Percentiles rank a stretch among this genome's conserved stretches.
phyloP scores from a whole-genome alignment of 2,329 filamentous ascomycete species.

The Magnaporthiopsis poae region DNA sequence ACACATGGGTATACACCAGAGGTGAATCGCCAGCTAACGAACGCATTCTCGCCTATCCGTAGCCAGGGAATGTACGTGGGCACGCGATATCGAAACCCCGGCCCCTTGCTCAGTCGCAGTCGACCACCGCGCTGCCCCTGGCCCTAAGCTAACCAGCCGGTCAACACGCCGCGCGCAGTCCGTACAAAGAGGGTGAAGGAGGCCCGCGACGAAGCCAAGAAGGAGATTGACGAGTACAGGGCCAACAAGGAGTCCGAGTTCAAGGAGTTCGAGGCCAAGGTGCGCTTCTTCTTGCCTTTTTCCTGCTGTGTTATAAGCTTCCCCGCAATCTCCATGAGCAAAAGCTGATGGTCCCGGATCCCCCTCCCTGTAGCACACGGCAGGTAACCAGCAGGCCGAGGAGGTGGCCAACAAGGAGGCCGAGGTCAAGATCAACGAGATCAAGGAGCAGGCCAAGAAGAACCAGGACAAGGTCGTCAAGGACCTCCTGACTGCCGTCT shows the following conservation, averaged over 20 bases:
- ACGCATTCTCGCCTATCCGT: constrained; percentile 9
- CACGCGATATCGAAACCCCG: constrained; percentile 1
- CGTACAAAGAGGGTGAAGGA: constrained; percentile 96
- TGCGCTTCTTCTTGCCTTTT: constrained; percentile 22
- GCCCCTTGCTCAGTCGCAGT: background rate
- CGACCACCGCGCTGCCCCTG: background rate
- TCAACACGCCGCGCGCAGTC: constrained; percentile 38
- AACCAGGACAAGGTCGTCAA: constrained; percentile 70
- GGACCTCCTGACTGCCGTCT: constrained; percentile 75
- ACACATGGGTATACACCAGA: background rate
- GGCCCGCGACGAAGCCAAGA: constrained; percentile 90
- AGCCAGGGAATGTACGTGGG: constrained; percentile 77
- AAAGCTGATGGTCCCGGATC: constrained; percentile 10
- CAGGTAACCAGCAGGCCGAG: constrained; percentile 74
- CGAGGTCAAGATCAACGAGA: constrained; percentile 71
- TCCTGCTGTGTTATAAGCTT: too few species aligned
- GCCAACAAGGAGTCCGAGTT: constrained; percentile 86
- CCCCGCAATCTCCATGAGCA: too few species aligned
- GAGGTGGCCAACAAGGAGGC: constrained; percentile 71
- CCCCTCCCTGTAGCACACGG: constrained; percentile 59
- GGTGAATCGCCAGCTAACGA: background rate
- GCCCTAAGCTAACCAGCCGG: background rate
- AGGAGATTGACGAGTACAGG: constrained; percentile 91
- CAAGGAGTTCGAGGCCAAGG: constrained; percentile 79
- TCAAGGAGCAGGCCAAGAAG: constrained; percentile 70